A percentile compares a stretch with the other conserved stretches of the same genome.
Conservation (phyloP, 805 yeast species). For the Priceomyces medius region DNA sequence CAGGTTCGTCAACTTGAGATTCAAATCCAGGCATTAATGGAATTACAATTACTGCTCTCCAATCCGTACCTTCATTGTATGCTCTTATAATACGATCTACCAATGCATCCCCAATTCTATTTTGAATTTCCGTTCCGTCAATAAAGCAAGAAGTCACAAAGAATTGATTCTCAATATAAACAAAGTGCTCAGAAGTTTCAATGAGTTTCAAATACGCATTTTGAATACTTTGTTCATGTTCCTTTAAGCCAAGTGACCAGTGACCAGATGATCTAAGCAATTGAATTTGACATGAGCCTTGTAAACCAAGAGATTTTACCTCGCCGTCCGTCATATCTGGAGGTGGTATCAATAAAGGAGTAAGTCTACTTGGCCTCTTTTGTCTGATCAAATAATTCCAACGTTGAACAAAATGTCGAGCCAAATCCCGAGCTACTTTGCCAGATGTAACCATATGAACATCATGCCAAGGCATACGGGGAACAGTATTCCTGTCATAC, state of each 20-base stretch:
- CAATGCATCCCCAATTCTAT: constrained; percentile 91
- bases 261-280: constrained; percentile 82
- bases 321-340: constrained; percentile 79
- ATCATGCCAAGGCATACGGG: constrained; percentile 99
- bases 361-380: constrained; percentile 89
- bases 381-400: constrained; percentile 94
- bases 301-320: constrained; percentile 54
- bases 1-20: constrained; percentile 87
- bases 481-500: constrained; percentile 77
- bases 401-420: constrained; percentile 94
- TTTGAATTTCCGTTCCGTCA: constrained; percentile 80
- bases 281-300: constrained; percentile 92
- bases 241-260: constrained; percentile 90
- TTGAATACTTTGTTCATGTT: constrained; percentile 86
- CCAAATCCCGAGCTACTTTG: constrained; percentile 86
- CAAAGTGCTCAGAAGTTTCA: constrained; percentile 88
- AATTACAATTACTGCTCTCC: constrained; percentile 90
- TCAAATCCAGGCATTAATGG: constrained; percentile 98
- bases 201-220: constrained; percentile 88
- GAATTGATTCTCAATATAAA: constrained; percentile 94
- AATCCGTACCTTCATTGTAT: constrained; percentile 64
- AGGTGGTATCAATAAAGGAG: constrained; percentile 92
- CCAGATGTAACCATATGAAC: constrained; percentile 95
- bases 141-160: constrained; percentile 86
- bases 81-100: constrained; percentile 96